These are phyloP conservation scores for Pichia sp. DNA, from an alignment of 1,139 yeast genomes.

Conservation along the genomic window DNA sequence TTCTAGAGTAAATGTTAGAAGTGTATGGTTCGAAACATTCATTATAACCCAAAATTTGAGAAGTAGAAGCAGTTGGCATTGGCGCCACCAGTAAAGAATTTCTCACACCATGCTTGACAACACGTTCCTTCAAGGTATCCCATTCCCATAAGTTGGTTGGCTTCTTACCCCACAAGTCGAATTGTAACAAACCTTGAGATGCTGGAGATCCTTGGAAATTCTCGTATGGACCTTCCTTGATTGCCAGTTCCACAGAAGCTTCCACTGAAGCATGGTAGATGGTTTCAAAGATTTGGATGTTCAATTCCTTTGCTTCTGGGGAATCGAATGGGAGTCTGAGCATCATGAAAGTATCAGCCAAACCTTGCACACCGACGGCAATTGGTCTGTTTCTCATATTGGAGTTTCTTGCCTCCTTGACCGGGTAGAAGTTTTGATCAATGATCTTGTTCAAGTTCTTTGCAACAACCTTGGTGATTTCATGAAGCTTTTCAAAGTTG, in stretches of 20 bases:
- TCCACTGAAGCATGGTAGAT: constrained; percentile 55
- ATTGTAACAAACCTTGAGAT: constrained; percentile 49
- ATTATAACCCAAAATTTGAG: constrained; percentile 53
- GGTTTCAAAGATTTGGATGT: constrained; percentile 54
- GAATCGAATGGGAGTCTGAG: constrained; percentile 53
- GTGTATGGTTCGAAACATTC: constrained; percentile 61
- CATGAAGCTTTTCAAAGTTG: constrained; percentile 48
- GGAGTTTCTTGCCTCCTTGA: constrained; percentile 44
- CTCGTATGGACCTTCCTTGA: constrained; percentile 39
- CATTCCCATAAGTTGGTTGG: constrained; percentile 53
- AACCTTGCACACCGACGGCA: constrained; percentile 59
- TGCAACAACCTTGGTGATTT: constrained; percentile 46
- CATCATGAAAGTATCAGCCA: constrained; percentile 52
- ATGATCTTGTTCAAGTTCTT: constrained; percentile 50
- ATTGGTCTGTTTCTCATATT: constrained; percentile 54
- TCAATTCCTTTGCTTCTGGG: constrained; percentile 47
- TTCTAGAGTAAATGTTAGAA: constrained; percentile 51
- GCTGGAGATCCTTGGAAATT: constrained; percentile 53
- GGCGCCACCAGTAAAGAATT: constrained; percentile 58
- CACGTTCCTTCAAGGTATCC: constrained; percentile 41
- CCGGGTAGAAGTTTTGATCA: constrained; percentile 52
- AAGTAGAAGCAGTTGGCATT: constrained; percentile 61
- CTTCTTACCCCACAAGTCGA: constrained; percentile 51
- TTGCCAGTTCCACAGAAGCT: constrained; percentile 48
- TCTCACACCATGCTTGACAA: constrained; percentile 43